Evolutionary conservation across 164 flowering plant species (phyloP), one percentile per base, ranked within the genome.

Genomic region (Vitis amurensis): DNA sequence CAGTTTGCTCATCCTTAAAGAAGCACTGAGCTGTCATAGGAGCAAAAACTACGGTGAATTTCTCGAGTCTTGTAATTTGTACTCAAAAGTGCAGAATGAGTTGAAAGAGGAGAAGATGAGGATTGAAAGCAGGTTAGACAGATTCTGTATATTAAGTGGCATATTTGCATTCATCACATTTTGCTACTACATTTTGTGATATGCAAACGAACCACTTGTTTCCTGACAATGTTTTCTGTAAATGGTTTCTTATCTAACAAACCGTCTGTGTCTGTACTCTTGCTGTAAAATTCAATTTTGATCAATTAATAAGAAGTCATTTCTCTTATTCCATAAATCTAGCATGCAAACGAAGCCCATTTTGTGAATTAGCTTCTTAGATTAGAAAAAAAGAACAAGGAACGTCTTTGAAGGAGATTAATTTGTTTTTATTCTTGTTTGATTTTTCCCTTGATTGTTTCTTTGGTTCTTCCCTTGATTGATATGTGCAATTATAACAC

Each of bases 101-200:
- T 72, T 93, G 37, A 90, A 84, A 74, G 97, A 93, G 82, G 93
- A 88, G 85, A 93, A 91, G 86, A 86, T 91, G 90, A 83, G 96
- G 76, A 86, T 77, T n/a, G 98, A 94, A 71, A 92, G 77, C 84
- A 79, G 94, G 80, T 74, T 87, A 64, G 98, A 94, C 67, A 83
- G 83, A 55, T 74, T 87, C 5, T 92, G 89, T 68, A 88, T 94
- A 51, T 59, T 94, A 15, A 86, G 93, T 50, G 94, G 96, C 58
- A 90, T 94, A 64, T 87, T 86, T 50, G 93, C 88, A 0, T 87
- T 90, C 67, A 31, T 84, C 67, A 70, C 87, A 9, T 82, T 90
- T 75, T 94, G 94, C 79, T 89, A 84, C 74, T 91, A 79, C 76
- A 77, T 87, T 48, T 64, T 85, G 72, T 89, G 76, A 83, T 64